Conservation (phyloP, 495 filamentous ascomycete genomes). For the Bryoglossum gracile region DNA sequence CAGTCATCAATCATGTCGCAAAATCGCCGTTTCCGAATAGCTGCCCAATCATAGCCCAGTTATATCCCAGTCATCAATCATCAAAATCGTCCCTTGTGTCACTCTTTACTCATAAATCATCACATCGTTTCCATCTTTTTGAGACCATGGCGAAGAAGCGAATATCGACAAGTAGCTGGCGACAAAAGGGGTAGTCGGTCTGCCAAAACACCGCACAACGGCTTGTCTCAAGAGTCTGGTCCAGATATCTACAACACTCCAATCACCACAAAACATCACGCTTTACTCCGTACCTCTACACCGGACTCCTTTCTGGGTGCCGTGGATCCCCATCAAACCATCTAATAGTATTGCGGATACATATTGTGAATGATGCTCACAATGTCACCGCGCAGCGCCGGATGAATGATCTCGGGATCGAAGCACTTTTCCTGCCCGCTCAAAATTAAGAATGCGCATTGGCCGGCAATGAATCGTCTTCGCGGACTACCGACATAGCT, state of each 20-base stretch:
- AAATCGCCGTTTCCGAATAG: no score
- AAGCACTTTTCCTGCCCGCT: not conserved
- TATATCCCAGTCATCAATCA: not conserved
- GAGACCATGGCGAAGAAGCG: not conserved
- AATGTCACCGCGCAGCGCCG: not conserved
- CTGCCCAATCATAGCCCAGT: no score
- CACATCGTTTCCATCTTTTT: not conserved
- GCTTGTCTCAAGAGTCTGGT: not conserved
- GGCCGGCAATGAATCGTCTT: not conserved
- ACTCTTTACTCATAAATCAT: not conserved
- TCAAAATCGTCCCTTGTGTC: not conserved
- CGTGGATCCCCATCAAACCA: not conserved
- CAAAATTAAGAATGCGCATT: not conserved
- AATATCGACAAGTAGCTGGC: not conserved
- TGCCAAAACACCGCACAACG: not conserved
- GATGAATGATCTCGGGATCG: not conserved
- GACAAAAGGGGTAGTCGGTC: not conserved
- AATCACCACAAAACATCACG: not conserved
- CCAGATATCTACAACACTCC: not conserved
- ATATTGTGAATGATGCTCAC: constrained; percentile 3
- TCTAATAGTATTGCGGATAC: not conserved
- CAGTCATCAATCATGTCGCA: no score
- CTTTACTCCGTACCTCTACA: not conserved
- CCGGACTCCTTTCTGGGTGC: not conserved
- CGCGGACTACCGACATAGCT: constrained; percentile 1